phyloP scores from a whole-genome alignment of 1,284 basidiomycete species.

The Pseudozyma tsukubaensis region DNA sequence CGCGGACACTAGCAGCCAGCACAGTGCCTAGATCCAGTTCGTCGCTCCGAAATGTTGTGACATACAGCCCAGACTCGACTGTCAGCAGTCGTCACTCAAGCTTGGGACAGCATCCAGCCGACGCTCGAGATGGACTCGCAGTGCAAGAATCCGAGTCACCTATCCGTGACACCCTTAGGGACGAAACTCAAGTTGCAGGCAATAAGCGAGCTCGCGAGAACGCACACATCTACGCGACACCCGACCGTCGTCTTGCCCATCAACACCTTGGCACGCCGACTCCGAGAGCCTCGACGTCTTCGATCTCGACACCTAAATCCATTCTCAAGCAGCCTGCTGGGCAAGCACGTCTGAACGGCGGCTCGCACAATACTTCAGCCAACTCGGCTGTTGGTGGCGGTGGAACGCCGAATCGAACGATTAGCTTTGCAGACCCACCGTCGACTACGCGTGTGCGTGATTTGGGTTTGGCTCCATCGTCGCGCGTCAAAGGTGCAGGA shows the following conservation, averaged over 20 bases:
- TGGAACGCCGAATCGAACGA: slow-evolving; percentile 48
- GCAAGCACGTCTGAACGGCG: slow-evolving; percentile 11
- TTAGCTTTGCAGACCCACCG: slow-evolving; percentile 49
- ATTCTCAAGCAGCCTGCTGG: slow-evolving; percentile 44
- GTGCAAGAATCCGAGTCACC: slow-evolving; percentile 8
- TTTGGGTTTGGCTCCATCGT: slow-evolving; percentile 29
- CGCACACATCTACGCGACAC: slow-evolving; percentile 24
- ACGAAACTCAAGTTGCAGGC: slow-evolving; percentile 19
- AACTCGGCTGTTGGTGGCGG: slow-evolving; percentile 13
- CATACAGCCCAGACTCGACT: slow-evolving; percentile 45
- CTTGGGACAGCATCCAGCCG: slow-evolving; percentile 9
- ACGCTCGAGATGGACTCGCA: slow-evolving; percentile 13
- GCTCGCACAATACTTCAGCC: slow-evolving; percentile 19
- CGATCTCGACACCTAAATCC: slow-evolving; percentile 40
- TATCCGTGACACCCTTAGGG: not conserved
- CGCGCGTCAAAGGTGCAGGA: slow-evolving; percentile 4
- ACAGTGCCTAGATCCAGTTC: slow-evolving; percentile 43
- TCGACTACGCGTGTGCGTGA: slow-evolving; percentile 22
- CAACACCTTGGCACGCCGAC: slow-evolving; percentile 31
- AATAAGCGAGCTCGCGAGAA: slow-evolving; percentile 20
- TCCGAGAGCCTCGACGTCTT: slow-evolving; percentile 26
- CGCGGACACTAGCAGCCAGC: slow-evolving; percentile 16
- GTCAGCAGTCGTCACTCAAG: slow-evolving; percentile 36
- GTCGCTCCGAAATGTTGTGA: slow-evolving; percentile 46
- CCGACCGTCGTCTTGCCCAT: slow-evolving; percentile 27